These are phyloP conservation scores for Arachis hypogaea DNA, from an alignment of 306 rosid species.

Conservation along the genomic window DNA sequence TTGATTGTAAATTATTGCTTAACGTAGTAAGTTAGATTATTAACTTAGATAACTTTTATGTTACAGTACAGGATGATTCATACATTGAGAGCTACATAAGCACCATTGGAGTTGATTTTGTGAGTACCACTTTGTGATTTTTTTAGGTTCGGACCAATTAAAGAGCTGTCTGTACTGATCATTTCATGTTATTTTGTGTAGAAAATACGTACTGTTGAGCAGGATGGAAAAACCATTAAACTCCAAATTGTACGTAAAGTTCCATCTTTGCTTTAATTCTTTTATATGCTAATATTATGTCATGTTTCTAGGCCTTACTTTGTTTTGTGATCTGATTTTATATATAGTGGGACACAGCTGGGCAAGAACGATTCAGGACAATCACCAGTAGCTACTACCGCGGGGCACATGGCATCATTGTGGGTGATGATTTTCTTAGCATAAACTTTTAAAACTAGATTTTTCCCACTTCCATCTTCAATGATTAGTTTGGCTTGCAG, in stretches of 20 bases:
- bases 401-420: slow-evolving; percentile 63
- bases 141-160: slow-evolving; percentile 9
- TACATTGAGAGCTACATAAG: slow-evolving; percentile 96
- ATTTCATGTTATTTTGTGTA: slow-evolving; percentile 32
- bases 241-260: slow-evolving; percentile 52
- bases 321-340: slow-evolving; percentile 31
- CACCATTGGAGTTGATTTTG: slow-evolving; percentile 98
- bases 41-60: not conserved
- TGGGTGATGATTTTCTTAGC: slow-evolving; percentile 39
- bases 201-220: slow-evolving; percentile 61
- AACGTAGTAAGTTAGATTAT: slow-evolving; percentile 14
- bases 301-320: slow-evolving; percentile 28
- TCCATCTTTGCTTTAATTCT: slow-evolving; percentile 12
- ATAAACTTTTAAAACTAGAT: slow-evolving; percentile 10
- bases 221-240: slow-evolving; percentile 59
- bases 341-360: slow-evolving; percentile 58
- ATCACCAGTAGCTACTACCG: slow-evolving; percentile 63
- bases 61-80: slow-evolving; percentile 77
- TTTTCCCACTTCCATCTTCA: slow-evolving; percentile 22
- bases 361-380: slow-evolving; percentile 61
- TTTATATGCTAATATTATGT: slow-evolving; percentile 19
- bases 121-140: slow-evolving; percentile 47
- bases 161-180: slow-evolving; percentile 29
- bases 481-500: slow-evolving; percentile 42
- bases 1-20: slow-evolving; percentile 19